Evolutionary conservation across 805 yeast species (phyloP).

Genomic region (Pichia paraexigua): DNA sequence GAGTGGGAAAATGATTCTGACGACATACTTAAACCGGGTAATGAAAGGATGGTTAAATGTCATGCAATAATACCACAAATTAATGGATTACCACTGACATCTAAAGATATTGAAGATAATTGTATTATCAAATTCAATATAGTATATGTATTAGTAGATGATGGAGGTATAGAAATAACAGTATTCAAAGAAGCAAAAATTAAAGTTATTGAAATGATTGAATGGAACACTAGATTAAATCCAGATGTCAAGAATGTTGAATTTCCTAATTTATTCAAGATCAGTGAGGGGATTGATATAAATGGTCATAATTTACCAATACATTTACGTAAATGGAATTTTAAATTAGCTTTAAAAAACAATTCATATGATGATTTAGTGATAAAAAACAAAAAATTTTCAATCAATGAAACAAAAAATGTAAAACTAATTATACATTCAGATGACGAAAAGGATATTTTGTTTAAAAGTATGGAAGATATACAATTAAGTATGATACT

Average conservation of each 20-base stretch:
- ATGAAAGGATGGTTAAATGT: neutral
- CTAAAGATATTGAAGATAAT: conserved; percentile 1
- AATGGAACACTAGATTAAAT: conserved; percentile 2
- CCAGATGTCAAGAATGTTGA: neutral
- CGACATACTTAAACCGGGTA: conserved; percentile 4
- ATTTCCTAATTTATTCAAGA: conserved; percentile 5
- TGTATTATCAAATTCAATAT: conserved; percentile 17
- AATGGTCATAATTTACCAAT: conserved; percentile 1
- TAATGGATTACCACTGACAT: neutral
- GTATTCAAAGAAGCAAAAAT: conserved; percentile 2
- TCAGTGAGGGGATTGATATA: neutral
- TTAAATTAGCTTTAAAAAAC: conserved; percentile 9
- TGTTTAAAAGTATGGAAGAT: neutral
- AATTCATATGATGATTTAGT: conserved; percentile 26
- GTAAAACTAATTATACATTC: conserved; percentile 7
- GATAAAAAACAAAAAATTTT: conserved; percentile 1
- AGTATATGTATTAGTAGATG: conserved; percentile 3
- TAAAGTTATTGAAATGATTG: conserved; percentile 8
- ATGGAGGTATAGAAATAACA: neutral
- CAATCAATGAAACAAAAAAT: neutral
- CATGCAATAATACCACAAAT: conserved; percentile 17
- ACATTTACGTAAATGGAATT: conserved; percentile 21
- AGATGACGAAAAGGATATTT: neutral
- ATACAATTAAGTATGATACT: neutral
- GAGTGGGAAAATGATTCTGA: conserved; percentile 16